Base-by-base conservation (phyloP, 768 basidiomycete genomes). In the Hericium alpestre region DNA sequence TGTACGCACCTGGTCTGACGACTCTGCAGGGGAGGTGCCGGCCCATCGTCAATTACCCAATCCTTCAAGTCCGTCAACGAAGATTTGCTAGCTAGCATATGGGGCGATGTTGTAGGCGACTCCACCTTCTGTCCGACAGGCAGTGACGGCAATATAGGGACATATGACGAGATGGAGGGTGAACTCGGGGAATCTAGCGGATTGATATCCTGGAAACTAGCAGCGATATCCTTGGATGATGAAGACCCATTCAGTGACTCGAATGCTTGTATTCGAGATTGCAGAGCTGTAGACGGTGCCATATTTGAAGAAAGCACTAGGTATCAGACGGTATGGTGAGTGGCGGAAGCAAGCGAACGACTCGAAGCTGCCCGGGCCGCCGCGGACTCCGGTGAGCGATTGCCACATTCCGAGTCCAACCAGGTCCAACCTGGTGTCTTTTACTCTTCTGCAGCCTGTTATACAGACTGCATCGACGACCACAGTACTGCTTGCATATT, bases 11-110 rank as follows among this genome's bases (percentile, higher is more conserved):
- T 4, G 32, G 54, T 53, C 8, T 53, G 37, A 20, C 53, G 11
- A 43, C 38, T 51, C 9, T 27, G 7, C 22, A 37, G 37, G 15
- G 57, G 32, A 32, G 22, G 53, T 6, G 69, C 67, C n/a, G 75
- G 72, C 8, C 77, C 79, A 60, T 82, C 81, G 53, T 83, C 84
- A 57, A 84, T 72, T 53, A 85, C 76, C 84, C 84, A 86, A 65
- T 86, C 84, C 56, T 77, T 78, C 58, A 87, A 72, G 68, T 87
- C 85, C 59, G 85, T 76, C 53, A 86, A 72, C 46, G 86, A 86
- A 0, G 79, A 71, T 62, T 76, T 81, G 32, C 56, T 25, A 6
- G 20, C 25, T 20, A 59, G 52, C 3, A 55, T 55, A 32, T 12
- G 32, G 2, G 61, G 61, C 15, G 61, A 61, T 2, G 56, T 38